phyloP scores from a whole-genome alignment of 179 eudicot species.

The Amaranthus tricolor region DNA sequence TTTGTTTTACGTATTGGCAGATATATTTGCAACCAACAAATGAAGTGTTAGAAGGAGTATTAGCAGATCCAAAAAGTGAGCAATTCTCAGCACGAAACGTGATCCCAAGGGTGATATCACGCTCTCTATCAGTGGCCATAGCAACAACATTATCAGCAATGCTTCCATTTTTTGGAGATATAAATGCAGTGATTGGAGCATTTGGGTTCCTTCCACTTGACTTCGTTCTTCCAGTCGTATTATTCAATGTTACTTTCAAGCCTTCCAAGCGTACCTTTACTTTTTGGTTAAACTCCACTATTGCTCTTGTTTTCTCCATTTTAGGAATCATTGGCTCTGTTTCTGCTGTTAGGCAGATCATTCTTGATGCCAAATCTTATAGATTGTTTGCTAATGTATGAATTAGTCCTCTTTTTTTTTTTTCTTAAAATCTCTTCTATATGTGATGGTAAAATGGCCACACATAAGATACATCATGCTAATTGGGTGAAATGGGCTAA shows the following conservation, averaged over 20 bases:
- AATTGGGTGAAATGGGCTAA: too few relatives aligned
- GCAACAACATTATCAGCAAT: slow-evolving; percentile 67
- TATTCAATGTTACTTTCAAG: slow-evolving; percentile 71
- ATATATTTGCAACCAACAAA: slow-evolving; percentile 80
- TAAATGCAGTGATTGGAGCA: slow-evolving; percentile 72
- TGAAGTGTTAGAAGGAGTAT: slow-evolving; percentile 50
- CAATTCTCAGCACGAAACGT: slow-evolving; percentile 53
- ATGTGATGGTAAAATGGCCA: too few relatives aligned
- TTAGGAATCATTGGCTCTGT: slow-evolving; percentile 49
- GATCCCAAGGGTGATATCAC: slow-evolving; percentile 52
- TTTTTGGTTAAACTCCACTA: slow-evolving; percentile 52
- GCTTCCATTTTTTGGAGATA: slow-evolving; percentile 90
- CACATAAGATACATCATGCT: too few relatives aligned
- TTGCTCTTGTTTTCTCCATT: slow-evolving; percentile 43
- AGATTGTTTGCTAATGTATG: slow-evolving; percentile 13
- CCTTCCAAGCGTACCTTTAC: slow-evolving; percentile 49
- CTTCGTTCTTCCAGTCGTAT: slow-evolving; percentile 70
- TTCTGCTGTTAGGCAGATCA: slow-evolving; percentile 67
- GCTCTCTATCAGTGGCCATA: slow-evolving; percentile 51
- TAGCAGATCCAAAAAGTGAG: slow-evolving; percentile 52
- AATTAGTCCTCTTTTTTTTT: too few relatives aligned
- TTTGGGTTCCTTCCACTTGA: slow-evolving; percentile 79
- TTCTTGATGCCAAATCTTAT: slow-evolving; percentile 68
- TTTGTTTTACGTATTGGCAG: slow-evolving; percentile 22
- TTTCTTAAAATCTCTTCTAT: too few relatives aligned